phyloP scores from a whole-genome alignment of 306 rosid genomes.

The Quercus alba region DNA sequence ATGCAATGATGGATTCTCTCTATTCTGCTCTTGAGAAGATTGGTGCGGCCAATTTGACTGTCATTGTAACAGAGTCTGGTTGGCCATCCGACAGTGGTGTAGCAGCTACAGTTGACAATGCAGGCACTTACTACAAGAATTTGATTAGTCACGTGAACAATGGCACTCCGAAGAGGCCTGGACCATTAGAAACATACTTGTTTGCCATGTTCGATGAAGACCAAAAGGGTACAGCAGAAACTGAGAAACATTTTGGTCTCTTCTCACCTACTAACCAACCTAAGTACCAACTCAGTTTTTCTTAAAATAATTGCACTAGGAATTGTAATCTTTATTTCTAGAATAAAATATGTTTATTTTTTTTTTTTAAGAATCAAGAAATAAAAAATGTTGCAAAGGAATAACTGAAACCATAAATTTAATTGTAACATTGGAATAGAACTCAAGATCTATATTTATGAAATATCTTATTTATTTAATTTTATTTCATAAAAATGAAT shows the following conservation, averaged over 20 bases:
- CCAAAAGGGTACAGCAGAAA: not conserved
- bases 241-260: slow-evolving; percentile 41
- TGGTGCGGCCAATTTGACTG: slow-evolving; percentile 23
- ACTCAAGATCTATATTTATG: too few species aligned
- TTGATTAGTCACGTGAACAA: slow-evolving; percentile 42
- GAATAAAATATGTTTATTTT: too few species aligned
- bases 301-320: too few species aligned
- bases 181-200: slow-evolving; percentile 31
- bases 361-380: too few species aligned
- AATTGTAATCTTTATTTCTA: too few species aligned
- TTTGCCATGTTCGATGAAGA: slow-evolving; percentile 54
- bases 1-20: slow-evolving; percentile 44
- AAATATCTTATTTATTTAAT: too few species aligned
- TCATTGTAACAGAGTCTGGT: slow-evolving; percentile 68
- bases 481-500: too few species aligned
- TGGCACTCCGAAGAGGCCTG: slow-evolving; percentile 53
- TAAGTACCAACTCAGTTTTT: slow-evolving; percentile 29
- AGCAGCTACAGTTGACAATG: slow-evolving; percentile 30
- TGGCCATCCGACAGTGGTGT: slow-evolving; percentile 60
- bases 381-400: too few species aligned
- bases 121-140: slow-evolving; percentile 38
- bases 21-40: slow-evolving; percentile 54
- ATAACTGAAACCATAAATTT: too few species aligned
- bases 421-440: too few species aligned
- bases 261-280: slow-evolving; percentile 27